Base-by-base conservation (phyloP, 352 stramenopile genomes). In the Pythium oligandrum region DNA sequence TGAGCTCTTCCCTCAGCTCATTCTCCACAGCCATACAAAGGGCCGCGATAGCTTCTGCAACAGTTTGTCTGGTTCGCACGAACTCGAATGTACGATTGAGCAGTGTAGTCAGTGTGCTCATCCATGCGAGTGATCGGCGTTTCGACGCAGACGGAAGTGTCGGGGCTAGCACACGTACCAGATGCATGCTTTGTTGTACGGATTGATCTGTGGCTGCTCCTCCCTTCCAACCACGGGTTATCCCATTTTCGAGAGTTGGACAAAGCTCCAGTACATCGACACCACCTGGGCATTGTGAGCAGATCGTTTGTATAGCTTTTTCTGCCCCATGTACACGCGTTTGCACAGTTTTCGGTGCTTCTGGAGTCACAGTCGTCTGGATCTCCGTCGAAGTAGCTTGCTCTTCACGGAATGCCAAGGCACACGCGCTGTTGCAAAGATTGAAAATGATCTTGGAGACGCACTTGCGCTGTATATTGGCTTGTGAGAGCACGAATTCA, bases 381-480 rank as follows among this genome's bases (percentile, higher is more conserved):
- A 39, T 50, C 40, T 34, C 5, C 7, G 32, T 6, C 33, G 4
- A 38, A 26, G 39, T 2, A 31, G 40, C 12, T 4, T 8, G 10
- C 44, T 48, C 44, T 32, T 59, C 64, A 37, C 36, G 43, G 10
- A 63, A 57, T 37, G 75, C 64, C 6, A 88, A 57, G 1, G 75
- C 76, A 3, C 53, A 46, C 1, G 83, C 78, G 43, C 70, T 91
- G 54, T 86, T 83, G 59, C 73, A 88, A 0, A 94, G 63, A 40
- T 94, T 94, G 2, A 66, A 71, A n/a, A 90, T 55, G 35, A 94
- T 85, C 57, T 94, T 94, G 6, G 58, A 46, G 8, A 90, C 75
- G 57, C 79, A 92, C 36, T 89, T 90, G 30, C 70, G 73, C 57
- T 94, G 83, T 35, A 63, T 40, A 9, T 50, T 26, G 5, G 64